phyloP scores from a whole-genome alignment of 2,329 filamentous ascomycete species.

The Trichoderma breve region DNA sequence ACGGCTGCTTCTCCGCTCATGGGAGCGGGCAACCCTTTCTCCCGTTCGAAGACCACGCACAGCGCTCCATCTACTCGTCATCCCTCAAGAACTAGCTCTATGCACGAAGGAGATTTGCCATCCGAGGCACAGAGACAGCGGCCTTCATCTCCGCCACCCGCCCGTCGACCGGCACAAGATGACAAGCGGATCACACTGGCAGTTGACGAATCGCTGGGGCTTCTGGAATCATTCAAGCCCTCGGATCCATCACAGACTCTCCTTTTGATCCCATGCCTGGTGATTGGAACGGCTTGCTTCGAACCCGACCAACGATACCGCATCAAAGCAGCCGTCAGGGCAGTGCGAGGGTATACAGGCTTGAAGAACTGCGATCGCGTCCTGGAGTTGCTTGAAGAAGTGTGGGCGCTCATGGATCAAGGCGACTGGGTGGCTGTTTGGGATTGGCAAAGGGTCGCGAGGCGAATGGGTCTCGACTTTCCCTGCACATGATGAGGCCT shows the following conservation, averaged over 20 bases:
- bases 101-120: constrained; percentile 37
- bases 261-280: constrained; percentile 57
- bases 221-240: constrained; percentile 55
- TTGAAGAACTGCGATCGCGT: constrained; percentile 57
- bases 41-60: constrained; percentile 27
- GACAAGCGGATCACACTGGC: constrained; percentile 53
- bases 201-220: constrained; percentile 55
- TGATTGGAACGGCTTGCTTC: constrained; percentile 62
- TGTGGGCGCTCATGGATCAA: constrained; percentile 59
- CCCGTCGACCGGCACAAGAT: constrained; percentile 47
- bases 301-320: constrained; percentile 51
- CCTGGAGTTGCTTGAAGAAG: constrained; percentile 52
- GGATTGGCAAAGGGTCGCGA: constrained; percentile 62
- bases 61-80: constrained; percentile 36
- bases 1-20: constrained; percentile 25
- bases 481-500: constrained; percentile 42
- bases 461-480: constrained; percentile 54
- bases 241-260: constrained; percentile 59
- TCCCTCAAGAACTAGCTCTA: constrained; percentile 40
- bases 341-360: constrained; percentile 58
- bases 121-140: constrained; percentile 22
- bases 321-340: constrained; percentile 48
- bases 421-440: constrained; percentile 59
- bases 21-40: constrained; percentile 17
- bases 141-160: constrained; percentile 45